Base-by-base conservation (phyloP, 2,329 filamentous ascomycete species). In the Trichoderma arundinaceum region DNA sequence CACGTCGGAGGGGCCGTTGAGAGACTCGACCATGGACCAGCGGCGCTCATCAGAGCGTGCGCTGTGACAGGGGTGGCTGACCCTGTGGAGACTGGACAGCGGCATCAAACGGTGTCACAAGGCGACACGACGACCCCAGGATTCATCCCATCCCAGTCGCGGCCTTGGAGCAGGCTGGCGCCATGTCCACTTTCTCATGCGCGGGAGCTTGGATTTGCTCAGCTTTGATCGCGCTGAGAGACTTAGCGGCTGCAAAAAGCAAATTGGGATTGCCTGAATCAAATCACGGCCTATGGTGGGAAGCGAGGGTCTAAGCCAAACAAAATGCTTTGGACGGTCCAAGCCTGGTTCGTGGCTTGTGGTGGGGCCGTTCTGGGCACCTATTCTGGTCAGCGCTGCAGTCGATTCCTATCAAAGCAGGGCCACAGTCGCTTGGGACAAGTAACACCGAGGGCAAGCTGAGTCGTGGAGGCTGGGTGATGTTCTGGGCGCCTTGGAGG, bases 101-200 rank as follows among this genome's bases (percentile, higher is more conserved):
- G 62, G 58, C 66, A 66, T 65, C 64, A 67, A 68, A 70, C 66
- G 66, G 68, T 65, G 68, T 69, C 66, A 68, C 68, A 67, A 63
- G 65, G 67, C 66, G 64, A 66, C 63, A 60, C 65, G 58, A 65
- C 65, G 38, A 65, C 65, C 53, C 60, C 53, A 64, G 61, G 66
- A 67, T 58, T 64, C 60, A 61, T 61, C 22, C 49, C 43, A 60
- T 56, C 58, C 57, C 54, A 46, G 64, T 65, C 52, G 39, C 38
- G 22, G 22, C 22, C 38, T 49, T 17, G 46, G 61, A 52, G 54
- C 60, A 58, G 53, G 15, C 52, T 49, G 33, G 59, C 59, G 46
- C 53, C 44, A 66, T 57, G 35, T 33, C 63, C 57, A 48, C 38
- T 59, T 28, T 28, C 43, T 49, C 22, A 19, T 32, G n/a, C 38